These are phyloP conservation scores for Cercospora sp. DNA, from an alignment of 2,329 filamentous ascomycete species.

Conservation along the genomic window DNA sequence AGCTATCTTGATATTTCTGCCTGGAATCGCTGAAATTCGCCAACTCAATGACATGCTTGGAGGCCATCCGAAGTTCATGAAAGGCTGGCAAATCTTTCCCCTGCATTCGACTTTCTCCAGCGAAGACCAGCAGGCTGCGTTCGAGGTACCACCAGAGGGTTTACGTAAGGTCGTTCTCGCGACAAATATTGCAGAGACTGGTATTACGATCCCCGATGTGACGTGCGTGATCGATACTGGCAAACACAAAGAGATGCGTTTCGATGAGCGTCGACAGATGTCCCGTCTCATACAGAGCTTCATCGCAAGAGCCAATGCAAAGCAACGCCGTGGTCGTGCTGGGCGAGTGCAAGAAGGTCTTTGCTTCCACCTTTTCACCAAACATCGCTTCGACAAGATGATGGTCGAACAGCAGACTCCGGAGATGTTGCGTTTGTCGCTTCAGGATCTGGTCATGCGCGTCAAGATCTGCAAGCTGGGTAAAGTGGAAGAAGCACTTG, in stretches of 20 bases:
- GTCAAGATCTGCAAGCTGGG: constrained; percentile 98
- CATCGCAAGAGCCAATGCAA: constrained; percentile 92
- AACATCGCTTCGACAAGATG: constrained; percentile 75
- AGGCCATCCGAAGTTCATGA: constrained; percentile 72
- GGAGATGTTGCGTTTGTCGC: constrained; percentile 88
- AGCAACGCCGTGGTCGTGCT: constrained; percentile 88
- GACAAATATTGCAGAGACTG: constrained; percentile 97
- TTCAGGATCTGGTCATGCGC: constrained; percentile 92
- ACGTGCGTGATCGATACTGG: constrained; percentile 96
- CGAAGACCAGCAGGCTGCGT: constrained; percentile 93
- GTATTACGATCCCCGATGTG: constrained; percentile 97
- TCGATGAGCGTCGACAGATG: constrained; percentile 88
- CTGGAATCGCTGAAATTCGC: constrained; percentile 76
- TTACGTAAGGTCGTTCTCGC: constrained; percentile 91
- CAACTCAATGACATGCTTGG: constrained; percentile 78
- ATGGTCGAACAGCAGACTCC: constrained; percentile 94
- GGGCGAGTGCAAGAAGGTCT: constrained; percentile 93
- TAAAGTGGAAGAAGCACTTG: constrained; percentile 84
- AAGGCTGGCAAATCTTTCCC: constrained; percentile 81
- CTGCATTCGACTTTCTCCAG: constrained; percentile 94
- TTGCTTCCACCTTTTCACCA: constrained; percentile 95
- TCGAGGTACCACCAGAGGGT: constrained; percentile 78
- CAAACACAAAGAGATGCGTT: constrained; percentile 96
- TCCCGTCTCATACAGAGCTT: constrained; percentile 91
- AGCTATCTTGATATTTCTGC: constrained; percentile 91